phyloP scores from a whole-genome alignment of 305 asterid species.

The Fraxinus dipetala region DNA sequence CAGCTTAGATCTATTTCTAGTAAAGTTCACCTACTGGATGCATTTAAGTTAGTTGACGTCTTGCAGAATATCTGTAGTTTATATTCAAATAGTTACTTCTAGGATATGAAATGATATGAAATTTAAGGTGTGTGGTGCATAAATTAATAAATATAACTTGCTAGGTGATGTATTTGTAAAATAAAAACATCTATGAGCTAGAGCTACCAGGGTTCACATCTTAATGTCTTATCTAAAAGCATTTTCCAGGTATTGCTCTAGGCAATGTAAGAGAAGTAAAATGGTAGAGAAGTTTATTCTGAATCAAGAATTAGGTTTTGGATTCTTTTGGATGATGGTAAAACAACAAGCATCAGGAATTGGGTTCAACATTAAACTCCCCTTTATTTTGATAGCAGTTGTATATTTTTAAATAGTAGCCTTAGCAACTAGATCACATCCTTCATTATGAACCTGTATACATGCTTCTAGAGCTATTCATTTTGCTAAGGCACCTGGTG shows the following conservation, averaged over 20 bases:
- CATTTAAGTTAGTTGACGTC: background rate
- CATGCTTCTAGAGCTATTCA: background rate
- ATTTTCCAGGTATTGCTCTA: constrained; percentile 9
- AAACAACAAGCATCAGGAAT: background rate
- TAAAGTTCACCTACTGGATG: background rate
- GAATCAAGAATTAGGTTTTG: constrained; percentile 13
- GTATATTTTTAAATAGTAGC: background rate
- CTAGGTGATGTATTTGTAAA: too few relatives aligned
- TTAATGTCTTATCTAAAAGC: background rate
- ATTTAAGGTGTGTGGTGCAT: background rate
- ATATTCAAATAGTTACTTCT: background rate
- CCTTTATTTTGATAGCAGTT: background rate
- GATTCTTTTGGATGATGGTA: background rate
- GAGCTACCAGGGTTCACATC: background rate
- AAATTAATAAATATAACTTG: background rate
- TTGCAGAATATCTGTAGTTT: background rate
- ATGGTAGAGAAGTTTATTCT: background rate
- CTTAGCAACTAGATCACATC: background rate
- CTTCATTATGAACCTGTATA: background rate
- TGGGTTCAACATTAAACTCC: background rate
- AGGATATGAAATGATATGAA: background rate
- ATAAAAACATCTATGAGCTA: background rate
- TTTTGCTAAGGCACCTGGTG: background rate
- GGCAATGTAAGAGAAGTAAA: background rate
- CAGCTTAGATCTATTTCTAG: background rate